Conservation (phyloP, 257 asterid genomes). For the Apocynum venetum region DNA sequence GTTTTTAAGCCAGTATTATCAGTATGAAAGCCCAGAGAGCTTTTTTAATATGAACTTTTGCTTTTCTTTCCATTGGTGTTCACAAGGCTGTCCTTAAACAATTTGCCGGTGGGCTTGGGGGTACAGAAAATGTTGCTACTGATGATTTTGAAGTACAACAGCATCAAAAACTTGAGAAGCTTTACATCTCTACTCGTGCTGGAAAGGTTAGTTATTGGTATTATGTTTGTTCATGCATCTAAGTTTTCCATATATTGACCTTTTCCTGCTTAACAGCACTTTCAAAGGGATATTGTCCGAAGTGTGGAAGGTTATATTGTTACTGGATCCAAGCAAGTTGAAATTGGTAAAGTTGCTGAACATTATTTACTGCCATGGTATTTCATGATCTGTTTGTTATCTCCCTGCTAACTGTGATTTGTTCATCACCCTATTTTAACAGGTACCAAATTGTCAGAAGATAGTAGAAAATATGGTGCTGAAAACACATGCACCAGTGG, state of each 20-base stretch:
- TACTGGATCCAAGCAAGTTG: slow-evolving; percentile 71
- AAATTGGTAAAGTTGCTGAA: slow-evolving; percentile 47
- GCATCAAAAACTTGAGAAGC: slow-evolving; percentile 58
- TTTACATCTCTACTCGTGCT: slow-evolving; percentile 65
- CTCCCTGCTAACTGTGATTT: not conserved
- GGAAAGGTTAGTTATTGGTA: slow-evolving; percentile 53
- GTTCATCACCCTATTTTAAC: slow-evolving; percentile 10
- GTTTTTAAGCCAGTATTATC: not conserved
- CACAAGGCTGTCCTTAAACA: slow-evolving; percentile 62
- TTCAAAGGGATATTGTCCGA: slow-evolving; percentile 72
- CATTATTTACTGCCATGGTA: not conserved
- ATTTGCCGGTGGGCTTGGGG: slow-evolving; percentile 54
- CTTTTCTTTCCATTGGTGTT: slow-evolving; percentile 12
- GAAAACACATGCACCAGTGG: slow-evolving; percentile 97
- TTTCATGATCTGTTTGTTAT: not conserved
- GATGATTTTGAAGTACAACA: slow-evolving; percentile 50
- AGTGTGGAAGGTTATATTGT: slow-evolving; percentile 67
- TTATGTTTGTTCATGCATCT: not conserved
- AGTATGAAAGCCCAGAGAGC: not conserved
- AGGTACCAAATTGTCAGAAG: slow-evolving; percentile 93
- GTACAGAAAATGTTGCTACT: slow-evolving; percentile 38
- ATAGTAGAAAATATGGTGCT: slow-evolving; percentile 85
- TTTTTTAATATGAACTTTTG: not conserved
- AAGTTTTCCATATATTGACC: not conserved
- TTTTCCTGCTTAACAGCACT: slow-evolving; percentile 40